phyloP scores from a whole-genome alignment of 1,284 basidiomycete genomes.

The Ustilago shanxiensis region DNA sequence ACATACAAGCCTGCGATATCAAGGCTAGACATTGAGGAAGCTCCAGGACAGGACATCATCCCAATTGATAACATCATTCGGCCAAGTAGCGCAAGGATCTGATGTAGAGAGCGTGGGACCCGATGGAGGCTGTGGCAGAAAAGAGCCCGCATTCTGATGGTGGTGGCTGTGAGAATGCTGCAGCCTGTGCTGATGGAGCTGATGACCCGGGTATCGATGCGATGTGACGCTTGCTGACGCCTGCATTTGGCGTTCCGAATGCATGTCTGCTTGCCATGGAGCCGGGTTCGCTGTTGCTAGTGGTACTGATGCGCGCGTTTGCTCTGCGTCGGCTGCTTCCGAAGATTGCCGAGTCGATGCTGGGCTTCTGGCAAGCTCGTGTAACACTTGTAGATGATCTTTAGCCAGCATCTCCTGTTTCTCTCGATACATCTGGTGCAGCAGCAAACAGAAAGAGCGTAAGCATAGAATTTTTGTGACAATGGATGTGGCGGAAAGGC shows the following conservation, averaged over 20 bases:
- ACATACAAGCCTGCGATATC: not conserved
- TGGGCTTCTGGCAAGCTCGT: not conserved
- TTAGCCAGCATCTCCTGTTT: not conserved
- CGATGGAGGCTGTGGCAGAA: not conserved
- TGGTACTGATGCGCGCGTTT: not conserved
- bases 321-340: not conserved
- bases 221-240: not conserved
- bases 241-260: not conserved
- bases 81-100: not conserved
- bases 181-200: not conserved
- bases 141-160: not conserved
- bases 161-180: not conserved
- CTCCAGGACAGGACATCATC: conserved; percentile 2
- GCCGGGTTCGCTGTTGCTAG: not conserved
- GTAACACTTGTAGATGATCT: not conserved
- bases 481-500: too few species aligned
- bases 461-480: not conserved
- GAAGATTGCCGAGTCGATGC: not conserved
- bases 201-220: not conserved
- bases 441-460: not conserved
- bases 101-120: not conserved
- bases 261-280: not conserved
- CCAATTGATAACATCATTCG: not conserved
- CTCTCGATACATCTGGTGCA: not conserved
- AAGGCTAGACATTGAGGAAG: not conserved